Evolutionary conservation across 352 stramenopile genomes (phyloP).

Genomic region (Phytopythium montanum): DNA sequence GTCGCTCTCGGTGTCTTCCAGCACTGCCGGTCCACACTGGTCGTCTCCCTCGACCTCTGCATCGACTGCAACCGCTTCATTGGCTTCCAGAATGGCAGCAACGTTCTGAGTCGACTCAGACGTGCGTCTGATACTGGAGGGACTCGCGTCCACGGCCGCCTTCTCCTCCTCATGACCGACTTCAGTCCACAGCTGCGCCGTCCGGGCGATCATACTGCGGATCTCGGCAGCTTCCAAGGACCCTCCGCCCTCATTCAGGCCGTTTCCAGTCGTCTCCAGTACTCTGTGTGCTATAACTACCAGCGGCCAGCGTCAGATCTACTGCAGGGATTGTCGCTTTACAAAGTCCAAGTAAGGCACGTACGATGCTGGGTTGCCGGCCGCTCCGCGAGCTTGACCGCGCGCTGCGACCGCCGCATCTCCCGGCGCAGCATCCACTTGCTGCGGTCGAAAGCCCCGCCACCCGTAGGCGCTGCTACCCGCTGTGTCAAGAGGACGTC

Average conservation of each 20-base stretch:
- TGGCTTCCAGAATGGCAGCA: no score
- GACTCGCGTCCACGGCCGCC: background rate
- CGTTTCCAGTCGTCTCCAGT: no score
- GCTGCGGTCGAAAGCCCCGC: background rate
- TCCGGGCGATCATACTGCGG: slow-evolving; percentile 26
- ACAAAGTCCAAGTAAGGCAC: background rate
- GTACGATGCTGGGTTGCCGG: background rate
- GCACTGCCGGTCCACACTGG: background rate
- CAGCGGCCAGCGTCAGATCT: background rate
- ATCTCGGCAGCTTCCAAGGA: slow-evolving; percentile 22
- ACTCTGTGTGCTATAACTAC: no score
- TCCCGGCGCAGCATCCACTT: background rate
- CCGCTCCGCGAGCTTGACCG: background rate
- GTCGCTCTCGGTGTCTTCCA: slow-evolving; percentile 2
- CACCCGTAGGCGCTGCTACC: background rate
- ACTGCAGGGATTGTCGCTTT: background rate
- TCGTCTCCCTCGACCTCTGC: background rate
- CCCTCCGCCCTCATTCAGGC: background rate
- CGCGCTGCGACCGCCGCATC: background rate
- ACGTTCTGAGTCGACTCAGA: background rate
- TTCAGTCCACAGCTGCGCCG: slow-evolving; percentile 27
- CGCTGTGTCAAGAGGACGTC: background rate
- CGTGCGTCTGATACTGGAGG: background rate
- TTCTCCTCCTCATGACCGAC: slow-evolving; percentile 9
- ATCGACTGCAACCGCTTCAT: background rate